Base-by-base conservation (phyloP, 2,329 filamentous ascomycete genomes). In the Fusarium decemcellulare region DNA sequence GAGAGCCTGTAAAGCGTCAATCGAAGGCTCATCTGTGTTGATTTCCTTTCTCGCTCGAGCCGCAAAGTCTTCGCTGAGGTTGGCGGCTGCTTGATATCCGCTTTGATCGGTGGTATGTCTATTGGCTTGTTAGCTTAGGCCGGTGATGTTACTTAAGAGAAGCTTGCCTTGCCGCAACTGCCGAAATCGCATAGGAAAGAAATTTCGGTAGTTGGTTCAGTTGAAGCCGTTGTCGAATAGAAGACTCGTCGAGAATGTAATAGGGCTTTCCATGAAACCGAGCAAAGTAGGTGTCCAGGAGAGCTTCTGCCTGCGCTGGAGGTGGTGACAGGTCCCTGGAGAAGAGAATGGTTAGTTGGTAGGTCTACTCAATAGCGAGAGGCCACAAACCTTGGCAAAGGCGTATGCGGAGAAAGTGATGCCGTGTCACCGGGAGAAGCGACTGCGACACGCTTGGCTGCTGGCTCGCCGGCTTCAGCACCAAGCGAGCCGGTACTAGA, bases 211-310 rank as follows among this genome's bases (percentile, higher is more conserved):
- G 81, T 73, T 93, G 91, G 51, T 90, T 90, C 10, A 90, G 80
- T 71, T 93, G 91, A 67, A 94, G 81, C 27, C 90, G 86, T 79
- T 95, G 92, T 59, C 93, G 87, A 10, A 92, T 90, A 0, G 87
- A 89, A 1, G 90, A 84, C 79, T 97, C 93, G 75, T 97, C 93
- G 5, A 97, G 83, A 54, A 97, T 91, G 74, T 93, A 90, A 71
- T 92, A 96, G 2, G 93, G 93, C 75, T 94, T 95, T 53, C 91
- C 92, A 77, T 97, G 93, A 40, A 95, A 89, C 53, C 92, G 88
- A 23, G 86, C 82, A 77, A 97, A 97, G 78, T 95, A 97, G 7
- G 91, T 91, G 74, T 97, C 91, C 32, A 97, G 82, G 30, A 94
- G 82, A 1, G 86, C 81, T 73, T 93, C 90, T 1, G 87, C 85